Base-by-base conservation (phyloP, 805 yeast species). In the Wickerhamomyces mucosus region DNA sequence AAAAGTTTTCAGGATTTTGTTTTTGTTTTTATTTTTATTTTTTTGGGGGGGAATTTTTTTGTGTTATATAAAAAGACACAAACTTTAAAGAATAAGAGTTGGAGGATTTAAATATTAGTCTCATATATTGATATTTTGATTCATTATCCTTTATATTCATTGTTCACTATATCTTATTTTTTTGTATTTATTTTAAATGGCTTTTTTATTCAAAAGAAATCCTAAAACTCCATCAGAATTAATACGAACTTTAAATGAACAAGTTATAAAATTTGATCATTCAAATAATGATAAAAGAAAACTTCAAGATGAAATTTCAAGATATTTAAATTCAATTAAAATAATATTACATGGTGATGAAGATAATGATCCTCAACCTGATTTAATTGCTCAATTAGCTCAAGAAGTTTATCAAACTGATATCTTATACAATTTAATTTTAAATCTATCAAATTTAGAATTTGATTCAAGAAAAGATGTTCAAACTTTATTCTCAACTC, bases 381-480 rank as follows among this genome's bases (percentile, higher is more conserved):
- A 52, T 28, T 55, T 34, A 18, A 72, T 84, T 21, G 75, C 82
- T 11, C 74, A 65, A 21, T 60, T 92, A 32, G 84, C 94, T 8
- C 82, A 76, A 43, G 96, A 88, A 42, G 75, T 85, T 3, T 82
- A 81, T 48, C 55, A 69, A 7, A 63, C 80, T 1, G 94, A 86
- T 51, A 61, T 81, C 36, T 67, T 92, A 21, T 70, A 69, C 40
- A 64, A 65, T 15, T 57, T 92, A 38, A 62, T 84, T 11, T 51
- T 59, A 14, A 70, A 76, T 46, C 59, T 92, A 34, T 60, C 59
- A n/a, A 64, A 66, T 21, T 65, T 92, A 34, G 96, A 85, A 40
- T 88, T 92, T 56, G 97, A 92, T 51, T 75, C 94, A 27, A 66
- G 96, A 34, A 86, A 89, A 47, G 92, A 83, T 44, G 89, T 85